Conservation (phyloP, 495 filamentous ascomycete species). For the Hypoxylon fragiforme region DNA sequence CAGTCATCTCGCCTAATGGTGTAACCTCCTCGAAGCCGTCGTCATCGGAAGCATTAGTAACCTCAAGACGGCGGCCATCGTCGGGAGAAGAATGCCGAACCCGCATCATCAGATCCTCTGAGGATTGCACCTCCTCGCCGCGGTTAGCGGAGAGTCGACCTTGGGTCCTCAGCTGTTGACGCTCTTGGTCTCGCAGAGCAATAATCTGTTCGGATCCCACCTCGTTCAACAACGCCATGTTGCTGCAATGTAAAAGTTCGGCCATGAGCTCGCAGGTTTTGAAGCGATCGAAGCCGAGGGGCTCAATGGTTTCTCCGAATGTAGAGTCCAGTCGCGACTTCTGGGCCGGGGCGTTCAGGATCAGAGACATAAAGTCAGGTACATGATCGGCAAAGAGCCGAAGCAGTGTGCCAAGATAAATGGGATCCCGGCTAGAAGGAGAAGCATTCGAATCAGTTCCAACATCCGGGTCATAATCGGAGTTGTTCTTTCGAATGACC, state of each 20-base stretch:
- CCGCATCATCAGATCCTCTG: constrained; percentile 51
- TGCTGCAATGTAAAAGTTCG: constrained; percentile 95
- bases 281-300: constrained; percentile 95
- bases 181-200: constrained; percentile 75
- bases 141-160: constrained; percentile 54
- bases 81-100: constrained; percentile 50
- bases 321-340: constrained; percentile 58
- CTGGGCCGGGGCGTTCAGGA: constrained; percentile 66
- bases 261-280: constrained; percentile 99
- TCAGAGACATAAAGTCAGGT: constrained; percentile 93
- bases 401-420: constrained; percentile 93
- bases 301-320: constrained; percentile 89
- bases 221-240: constrained; percentile 97
- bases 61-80: constrained; percentile 62
- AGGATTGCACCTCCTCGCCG: constrained; percentile 42
- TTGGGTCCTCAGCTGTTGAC: constrained; percentile 74
- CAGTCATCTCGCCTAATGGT: constrained; percentile 65
- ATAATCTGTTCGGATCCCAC: constrained; percentile 87
- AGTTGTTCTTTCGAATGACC: constrained; percentile 99
- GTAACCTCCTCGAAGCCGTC: constrained; percentile 95
- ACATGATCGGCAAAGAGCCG: constrained; percentile 87
- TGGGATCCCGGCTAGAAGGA: constrained; percentile 87
- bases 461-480: constrained; percentile 94
- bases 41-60: constrained; percentile 80
- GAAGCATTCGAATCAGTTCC: constrained; percentile 72